Percentiles rank a stretch among this genome's conserved stretches.
Evolutionary conservation across 202 grass and related monocot species (phyloP).

Genomic region (Carex arenaria): DNA sequence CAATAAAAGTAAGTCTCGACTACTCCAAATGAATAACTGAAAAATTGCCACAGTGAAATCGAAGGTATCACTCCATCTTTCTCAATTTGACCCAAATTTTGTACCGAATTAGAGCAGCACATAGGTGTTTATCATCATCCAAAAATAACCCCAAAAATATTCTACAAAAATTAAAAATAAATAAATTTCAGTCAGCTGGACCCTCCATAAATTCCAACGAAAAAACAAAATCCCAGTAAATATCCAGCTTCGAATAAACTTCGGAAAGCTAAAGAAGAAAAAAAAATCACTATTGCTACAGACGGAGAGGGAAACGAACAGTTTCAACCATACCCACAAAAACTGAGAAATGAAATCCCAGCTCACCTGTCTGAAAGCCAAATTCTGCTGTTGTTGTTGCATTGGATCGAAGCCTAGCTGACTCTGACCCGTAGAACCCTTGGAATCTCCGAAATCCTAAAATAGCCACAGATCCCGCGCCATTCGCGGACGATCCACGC

Average conservation of each 20-base stretch:
- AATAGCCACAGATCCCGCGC: conserved; percentile 13
- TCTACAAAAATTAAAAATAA: neutral
- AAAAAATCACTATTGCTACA: neutral
- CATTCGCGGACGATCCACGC: conserved; percentile 21
- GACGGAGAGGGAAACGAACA: neutral
- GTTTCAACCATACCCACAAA: neutral
- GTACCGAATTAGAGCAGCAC: neutral
- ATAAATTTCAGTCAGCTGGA: neutral
- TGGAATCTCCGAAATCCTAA: conserved; percentile 24
- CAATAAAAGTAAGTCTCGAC: neutral
- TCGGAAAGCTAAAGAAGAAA: neutral
- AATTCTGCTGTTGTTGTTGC: conserved; percentile 25
- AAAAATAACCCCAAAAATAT: neutral
- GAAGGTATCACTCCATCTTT: neutral
- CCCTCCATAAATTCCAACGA: neutral
- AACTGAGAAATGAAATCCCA: neutral
- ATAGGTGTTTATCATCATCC: neutral
- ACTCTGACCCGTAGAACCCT: conserved; percentile 14
- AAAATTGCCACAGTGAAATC: neutral
- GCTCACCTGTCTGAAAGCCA: conserved; percentile 24
- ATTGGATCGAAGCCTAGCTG: conserved; percentile 27
- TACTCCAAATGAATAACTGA: neutral
- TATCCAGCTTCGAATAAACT: neutral
- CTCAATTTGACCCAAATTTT: neutral
- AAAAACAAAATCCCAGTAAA: neutral